These are phyloP conservation scores for Populus pruinosa DNA, from an alignment of 345 rosid genomes.

Conservation along the genomic window DNA sequence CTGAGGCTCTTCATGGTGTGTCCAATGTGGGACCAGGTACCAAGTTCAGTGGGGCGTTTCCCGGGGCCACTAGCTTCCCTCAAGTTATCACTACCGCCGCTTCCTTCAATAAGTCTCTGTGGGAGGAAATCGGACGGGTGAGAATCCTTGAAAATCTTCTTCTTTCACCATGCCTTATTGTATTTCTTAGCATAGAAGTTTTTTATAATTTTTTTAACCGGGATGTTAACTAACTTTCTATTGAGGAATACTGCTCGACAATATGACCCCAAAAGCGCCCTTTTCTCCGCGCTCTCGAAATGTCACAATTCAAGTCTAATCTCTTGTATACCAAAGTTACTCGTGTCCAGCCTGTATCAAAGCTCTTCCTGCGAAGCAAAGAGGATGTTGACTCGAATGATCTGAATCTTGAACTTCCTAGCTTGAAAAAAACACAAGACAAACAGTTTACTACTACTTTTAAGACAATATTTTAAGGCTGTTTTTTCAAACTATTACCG, in stretches of 20 bases:
- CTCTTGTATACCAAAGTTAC: background rate
- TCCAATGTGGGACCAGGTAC: conserved; percentile 32
- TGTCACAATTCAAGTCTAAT: background rate
- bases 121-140: conserved; percentile 38
- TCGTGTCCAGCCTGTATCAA: background rate
- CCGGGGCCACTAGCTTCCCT: conserved; percentile 36
- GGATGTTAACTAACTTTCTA: background rate
- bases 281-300: too few species aligned
- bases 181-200: background rate
- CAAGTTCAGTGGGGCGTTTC: conserved; percentile 25
- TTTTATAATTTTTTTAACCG: too few species aligned
- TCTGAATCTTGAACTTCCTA: background rate
- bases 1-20: conserved; percentile 38
- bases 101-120: conserved; percentile 27
- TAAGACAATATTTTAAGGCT: too few species aligned
- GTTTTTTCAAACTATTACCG: background rate
- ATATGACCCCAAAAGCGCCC: background rate
- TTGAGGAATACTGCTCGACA: background rate
- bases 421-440: background rate
- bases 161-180: too few species aligned
- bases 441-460: background rate
- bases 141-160: background rate
- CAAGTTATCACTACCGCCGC: conserved; percentile 37
- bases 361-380: background rate
- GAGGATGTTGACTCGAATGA: background rate